Base-by-base conservation (phyloP, 495 filamentous ascomycete species). In the Achaetomiella virescens region DNA sequence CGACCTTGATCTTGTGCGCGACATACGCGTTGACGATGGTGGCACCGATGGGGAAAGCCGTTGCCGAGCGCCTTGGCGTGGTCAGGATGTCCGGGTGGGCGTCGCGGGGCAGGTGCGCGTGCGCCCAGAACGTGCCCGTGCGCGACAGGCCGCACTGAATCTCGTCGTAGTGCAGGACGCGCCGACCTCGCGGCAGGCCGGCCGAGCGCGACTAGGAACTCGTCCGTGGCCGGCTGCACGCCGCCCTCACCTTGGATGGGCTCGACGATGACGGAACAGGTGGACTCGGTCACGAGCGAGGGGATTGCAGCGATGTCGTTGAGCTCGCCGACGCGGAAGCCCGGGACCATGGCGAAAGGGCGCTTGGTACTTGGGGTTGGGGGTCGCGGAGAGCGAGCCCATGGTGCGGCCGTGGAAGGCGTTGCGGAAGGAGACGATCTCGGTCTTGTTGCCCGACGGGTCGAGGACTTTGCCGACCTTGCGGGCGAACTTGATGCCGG, bases 201-300 rank as follows among this genome's bases (percentile, higher is more conserved):
- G 52, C 86, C 86, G 11, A 98, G 78, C 0, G 89, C 85, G 10
- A 77, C 54, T 8, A 97, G 77, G 70, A 97, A 98, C 57, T 88
- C 86, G 3, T 85, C 81, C 5, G 80, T 87, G 2, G 88, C 93
- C 11, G 89, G 82, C 59, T 90, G 87, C 35, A 98, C 85, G 58
- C 93, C 93, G 36, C 93, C 93, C 74, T 98, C 93, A 37, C 93
- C 93, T 73, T 98, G 93, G 59, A 98, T 97, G 14, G 93, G 93
- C 76, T 98, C 93, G 21, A 97, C 81, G 47, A 98, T 88, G n/a
- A 97, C 93, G 61, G 90, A 88, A 66, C 90, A 96, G 1, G 95
- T 97, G 50, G 85, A 81, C 6, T 88, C 83, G 0, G 87, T 96
- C 27, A 98, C 81, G 9, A 96, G 75, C 2, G 76, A 74, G 29